Evolutionary conservation across 106 monocot species (phyloP).

Genomic region (Dendrobium officinale): DNA sequence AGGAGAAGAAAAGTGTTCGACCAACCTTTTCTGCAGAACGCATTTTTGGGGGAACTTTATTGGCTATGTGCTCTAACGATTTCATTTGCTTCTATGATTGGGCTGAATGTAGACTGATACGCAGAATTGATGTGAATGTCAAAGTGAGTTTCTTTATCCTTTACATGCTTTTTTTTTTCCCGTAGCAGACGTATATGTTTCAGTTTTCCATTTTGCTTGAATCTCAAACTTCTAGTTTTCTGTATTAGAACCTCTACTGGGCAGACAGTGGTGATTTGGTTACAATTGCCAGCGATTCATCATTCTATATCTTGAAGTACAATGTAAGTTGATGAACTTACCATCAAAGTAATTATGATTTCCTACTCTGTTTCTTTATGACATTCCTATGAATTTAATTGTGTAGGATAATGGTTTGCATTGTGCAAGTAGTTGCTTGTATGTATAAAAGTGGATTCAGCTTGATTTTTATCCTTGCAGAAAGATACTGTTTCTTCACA

Average conservation of each 20-base stretch:
- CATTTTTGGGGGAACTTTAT: slow-evolving; percentile 75
- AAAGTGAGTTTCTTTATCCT: slow-evolving; percentile 41
- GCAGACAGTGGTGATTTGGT: slow-evolving; percentile 94
- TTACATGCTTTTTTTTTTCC: background rate
- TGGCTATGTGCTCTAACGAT: slow-evolving; percentile 96
- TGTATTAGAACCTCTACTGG: slow-evolving; percentile 80
- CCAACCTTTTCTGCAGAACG: slow-evolving; percentile 90
- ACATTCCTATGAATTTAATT: background rate
- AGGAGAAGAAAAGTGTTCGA: slow-evolving; percentile 90
- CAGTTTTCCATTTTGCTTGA: too few species aligned
- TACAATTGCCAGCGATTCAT: slow-evolving; percentile 84
- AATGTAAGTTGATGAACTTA: slow-evolving; percentile 25
- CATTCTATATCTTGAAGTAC: slow-evolving; percentile 91
- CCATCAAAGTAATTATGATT: background rate
- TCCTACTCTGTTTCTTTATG: background rate
- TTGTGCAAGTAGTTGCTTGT: background rate
- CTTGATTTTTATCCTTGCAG: slow-evolving; percentile 18
- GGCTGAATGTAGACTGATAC: slow-evolving; percentile 91
- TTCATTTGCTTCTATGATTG: slow-evolving; percentile 99
- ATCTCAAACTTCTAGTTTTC: slow-evolving; percentile 4
- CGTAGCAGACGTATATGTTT: too few species aligned
- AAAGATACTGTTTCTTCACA: slow-evolving; percentile 72
- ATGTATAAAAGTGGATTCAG: background rate
- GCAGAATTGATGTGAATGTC: slow-evolving; percentile 89
- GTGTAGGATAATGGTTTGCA: background rate